Evolutionary conservation across 345 rosid genomes (phyloP), one percentile per base, ranked within the genome.

Genomic region (Kernera saxatilis): DNA sequence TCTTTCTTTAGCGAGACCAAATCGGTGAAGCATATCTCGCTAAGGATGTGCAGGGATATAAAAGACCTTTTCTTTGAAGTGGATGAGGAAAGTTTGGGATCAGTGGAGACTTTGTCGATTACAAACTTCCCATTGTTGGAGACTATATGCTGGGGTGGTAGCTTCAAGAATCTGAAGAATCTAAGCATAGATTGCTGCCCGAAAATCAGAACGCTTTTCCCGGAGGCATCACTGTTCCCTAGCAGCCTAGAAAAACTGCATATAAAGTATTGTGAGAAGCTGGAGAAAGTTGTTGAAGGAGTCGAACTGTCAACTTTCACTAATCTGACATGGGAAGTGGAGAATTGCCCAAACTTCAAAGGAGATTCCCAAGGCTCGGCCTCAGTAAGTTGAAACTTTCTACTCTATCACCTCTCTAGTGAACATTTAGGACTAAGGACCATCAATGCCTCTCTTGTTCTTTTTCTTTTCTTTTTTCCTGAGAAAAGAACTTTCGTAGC

Each of bases 161-260:
- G 51, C 77, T 71, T 82, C 2, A 43, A 3, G 41, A 80, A 64
- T 39, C 85, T 89, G 45, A 84, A 76, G 62, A 40, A 32, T 1
- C 71, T 85, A 81, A 4, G 52, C 69, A 2, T 88, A 3, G 86
- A 85, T 19, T 81, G 79, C 49, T 86, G 87, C 39, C 87, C 87
- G 2, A 61, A 12, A 56, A 84, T 84, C 23, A 69, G 19, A 48
- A 29, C 17, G 9, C 40, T 82, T 10, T 84, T 78, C 73, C 23
- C 35, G 2, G 18, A 74, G 7, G 45, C 65, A 8, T 10, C 73
- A 3, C 55, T 50, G 63, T 26, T 74, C 30, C 85, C 84, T 4
- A 37, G 12, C 66, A 73, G 66, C 52, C 84, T 87, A 14, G 45
- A 54, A 68, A 73, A 17, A 32, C 79, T 85, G 14, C 46, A 72